These are phyloP conservation scores for Xylariaceae sp. DNA, from an alignment of 2,329 filamentous ascomycete genomes.

Conservation along the genomic window DNA sequence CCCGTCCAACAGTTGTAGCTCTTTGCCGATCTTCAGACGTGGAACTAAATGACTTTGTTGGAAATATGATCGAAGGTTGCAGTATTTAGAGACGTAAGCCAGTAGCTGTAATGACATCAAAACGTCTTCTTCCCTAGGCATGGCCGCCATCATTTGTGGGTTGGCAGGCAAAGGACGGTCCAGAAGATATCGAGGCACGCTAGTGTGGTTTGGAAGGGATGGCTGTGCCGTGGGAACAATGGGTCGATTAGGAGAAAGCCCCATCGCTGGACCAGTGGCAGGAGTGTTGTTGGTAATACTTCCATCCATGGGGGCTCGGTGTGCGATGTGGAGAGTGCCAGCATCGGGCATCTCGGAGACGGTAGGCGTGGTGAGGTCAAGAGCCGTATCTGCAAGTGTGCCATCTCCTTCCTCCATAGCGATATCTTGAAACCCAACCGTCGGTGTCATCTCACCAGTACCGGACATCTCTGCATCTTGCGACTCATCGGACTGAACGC, in stretches of 20 bases:
- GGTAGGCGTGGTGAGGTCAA: constrained; percentile 72
- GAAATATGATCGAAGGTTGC: constrained; percentile 91
- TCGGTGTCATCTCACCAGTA: constrained; percentile 72
- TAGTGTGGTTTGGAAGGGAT: constrained; percentile 60
- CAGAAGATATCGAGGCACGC: constrained; percentile 73
- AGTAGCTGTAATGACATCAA: constrained; percentile 96
- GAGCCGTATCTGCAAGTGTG: constrained; percentile 69
- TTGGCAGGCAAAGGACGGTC: constrained; percentile 67
- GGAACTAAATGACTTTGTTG: constrained; percentile 93
- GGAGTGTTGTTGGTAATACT: constrained; percentile 74
- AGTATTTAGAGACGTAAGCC: constrained; percentile 98
- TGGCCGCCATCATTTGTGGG: constrained; percentile 75
- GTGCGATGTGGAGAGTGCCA: constrained; percentile 91
- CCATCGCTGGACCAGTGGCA: constrained; percentile 61
- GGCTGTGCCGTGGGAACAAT: constrained; percentile 71
- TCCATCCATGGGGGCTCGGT: constrained; percentile 77
- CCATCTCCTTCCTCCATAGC: constrained; percentile 74
- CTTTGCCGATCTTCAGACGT: constrained; percentile 81
- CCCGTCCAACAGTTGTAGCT: constrained; percentile 75
- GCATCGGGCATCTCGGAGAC: constrained; percentile 82
- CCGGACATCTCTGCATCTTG: constrained; percentile 75
- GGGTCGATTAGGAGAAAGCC: constrained; percentile 69
- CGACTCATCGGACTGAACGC: constrained; percentile 73
- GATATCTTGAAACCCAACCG: constrained; percentile 81
- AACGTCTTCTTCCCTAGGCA: constrained; percentile 96